These are phyloP conservation scores for Geosmithia flava DNA, from an alignment of 2,329 filamentous ascomycete species.

Conservation along the genomic window DNA sequence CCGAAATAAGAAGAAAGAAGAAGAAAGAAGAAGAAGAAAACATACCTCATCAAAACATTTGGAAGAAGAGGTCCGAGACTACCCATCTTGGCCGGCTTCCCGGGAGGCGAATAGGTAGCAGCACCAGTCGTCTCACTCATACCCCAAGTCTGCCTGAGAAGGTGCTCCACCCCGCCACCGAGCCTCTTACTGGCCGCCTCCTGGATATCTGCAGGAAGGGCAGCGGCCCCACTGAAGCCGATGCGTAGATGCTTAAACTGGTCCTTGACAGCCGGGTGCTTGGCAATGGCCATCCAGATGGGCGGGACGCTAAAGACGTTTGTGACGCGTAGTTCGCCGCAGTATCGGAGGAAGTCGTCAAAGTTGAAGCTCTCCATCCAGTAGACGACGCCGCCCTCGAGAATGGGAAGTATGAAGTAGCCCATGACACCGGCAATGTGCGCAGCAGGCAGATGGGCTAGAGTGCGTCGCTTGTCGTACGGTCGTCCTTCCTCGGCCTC, in stretches of 20 bases:
- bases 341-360: slow-evolving; percentile 38
- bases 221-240: slow-evolving; percentile 41
- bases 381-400: slow-evolving; percentile 35
- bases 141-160: slow-evolving; percentile 42
- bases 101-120: slow-evolving; percentile 30
- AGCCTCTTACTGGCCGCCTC: slow-evolving; percentile 35
- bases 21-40: not conserved
- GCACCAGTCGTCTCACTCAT: slow-evolving; percentile 41
- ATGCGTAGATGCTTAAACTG: slow-evolving; percentile 37
- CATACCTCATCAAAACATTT: slow-evolving; percentile 13
- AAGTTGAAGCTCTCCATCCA: slow-evolving; percentile 54
- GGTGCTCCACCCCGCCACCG: slow-evolving; percentile 17
- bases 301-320: slow-evolving; percentile 48
- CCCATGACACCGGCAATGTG: slow-evolving; percentile 32
- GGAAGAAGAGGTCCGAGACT: slow-evolving; percentile 24
- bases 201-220: slow-evolving; percentile 42
- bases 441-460: slow-evolving; percentile 30
- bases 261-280: slow-evolving; percentile 38
- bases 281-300: slow-evolving; percentile 46
- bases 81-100: slow-evolving; percentile 27
- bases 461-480: slow-evolving; percentile 16
- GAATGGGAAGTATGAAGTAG: slow-evolving; percentile 27
- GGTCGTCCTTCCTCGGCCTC: slow-evolving; percentile 10
- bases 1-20: not conserved
- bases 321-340: slow-evolving; percentile 35